Evolutionary conservation across 176 grass and related monocot species (phyloP), one percentile per base, ranked within the genome.

Genomic region (Musa beccarii): DNA sequence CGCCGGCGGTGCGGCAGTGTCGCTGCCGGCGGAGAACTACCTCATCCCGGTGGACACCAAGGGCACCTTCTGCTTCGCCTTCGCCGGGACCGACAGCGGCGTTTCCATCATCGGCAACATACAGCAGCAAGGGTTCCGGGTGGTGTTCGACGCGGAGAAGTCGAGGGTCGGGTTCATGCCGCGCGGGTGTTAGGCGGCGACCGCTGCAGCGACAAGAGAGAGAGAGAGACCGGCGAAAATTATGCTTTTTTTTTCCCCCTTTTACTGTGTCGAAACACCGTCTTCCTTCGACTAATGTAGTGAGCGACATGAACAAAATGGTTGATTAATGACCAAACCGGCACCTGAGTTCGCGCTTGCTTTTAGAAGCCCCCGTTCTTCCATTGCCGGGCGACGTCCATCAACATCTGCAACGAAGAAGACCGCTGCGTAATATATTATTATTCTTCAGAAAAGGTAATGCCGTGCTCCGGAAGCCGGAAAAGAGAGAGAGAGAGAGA

Each of bases 41-140:
- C 90, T 97, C 20, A 93, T 97, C 80, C 93, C 93, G 12, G 93
- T 97, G 20, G 87, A 97, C 83, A 83, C 88, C 11, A 85, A 49
- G 77, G 90, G 90, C 11, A 97, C 93, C 1, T 97, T 97, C 86
- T 97, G 90, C 84, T 93, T 97, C 86, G 90, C 93, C 19, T 97
- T 97, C 83, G 90, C 93, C 0, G 90, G 85, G n/a, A 96, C 89
- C 12, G 93, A 90, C 79, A 88, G 85, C 59, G 93, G 93, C 8
- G 85, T 96, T 1, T 92, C 87, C 57, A 96, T 96, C 85, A 88
- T 96, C 73, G 90, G 93, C 57, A 97, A 97, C 85, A 97, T 97
- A 53, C 90, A 93, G 83, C 93, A 93, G 83, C 93, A 97, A 78
- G 93, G 93, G 0, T 93, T 93, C 86, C 85, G 90, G 71, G 90